Base-by-base conservation (phyloP, 2,329 filamentous ascomycete species). In the Fusarium bulbicola region DNA sequence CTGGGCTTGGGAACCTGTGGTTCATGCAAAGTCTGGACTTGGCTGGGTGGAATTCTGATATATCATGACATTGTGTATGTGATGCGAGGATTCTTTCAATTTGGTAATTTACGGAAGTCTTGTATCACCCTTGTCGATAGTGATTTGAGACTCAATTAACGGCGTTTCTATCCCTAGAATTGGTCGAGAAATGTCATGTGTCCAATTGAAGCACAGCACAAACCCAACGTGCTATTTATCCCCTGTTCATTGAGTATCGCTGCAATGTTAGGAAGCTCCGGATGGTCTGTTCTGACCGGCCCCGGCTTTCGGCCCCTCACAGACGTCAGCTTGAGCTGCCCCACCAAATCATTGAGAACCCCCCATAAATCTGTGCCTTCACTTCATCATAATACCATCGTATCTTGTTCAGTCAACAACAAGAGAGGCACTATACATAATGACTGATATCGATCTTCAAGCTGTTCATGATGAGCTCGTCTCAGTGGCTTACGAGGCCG, bases 401-500 rank as follows among this genome's bases (percentile, higher is more conserved):
- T 30, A 61, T 36, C 26, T 30, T 59, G 52, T 26, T 42, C 40
- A 70, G 34, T 28, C 11, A 64, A 47, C n/a, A 13, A 32, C 39
- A 43, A 34, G 20, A 43, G 52, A 14, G 14, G 47, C 36, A 39
- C 10, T 18, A 26, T 30, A 30, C 21, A 80, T 63, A 39, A 91
- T 91, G 89, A 82, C 86, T 20, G 83, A 86, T 59, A 81, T 91
- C 73, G 85, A 92, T 77, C 84, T 92, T 58, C 85, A 90, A 77
- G 86, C 88, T 58, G 85, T 92, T 70, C 90, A 89, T 74, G 88
- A 92, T 80, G 86, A 86, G 57, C 84, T 92, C 71, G 81, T 92
- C 75, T 79, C 82, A 57, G 82, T 92, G 63, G 91, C 90, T 78
- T 86, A 88, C 70, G 87, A 89, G 81, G 91, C 91, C n/a, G 91